Base-by-base conservation (phyloP, 768 basidiomycete species). In the Hericium alpestre region DNA sequence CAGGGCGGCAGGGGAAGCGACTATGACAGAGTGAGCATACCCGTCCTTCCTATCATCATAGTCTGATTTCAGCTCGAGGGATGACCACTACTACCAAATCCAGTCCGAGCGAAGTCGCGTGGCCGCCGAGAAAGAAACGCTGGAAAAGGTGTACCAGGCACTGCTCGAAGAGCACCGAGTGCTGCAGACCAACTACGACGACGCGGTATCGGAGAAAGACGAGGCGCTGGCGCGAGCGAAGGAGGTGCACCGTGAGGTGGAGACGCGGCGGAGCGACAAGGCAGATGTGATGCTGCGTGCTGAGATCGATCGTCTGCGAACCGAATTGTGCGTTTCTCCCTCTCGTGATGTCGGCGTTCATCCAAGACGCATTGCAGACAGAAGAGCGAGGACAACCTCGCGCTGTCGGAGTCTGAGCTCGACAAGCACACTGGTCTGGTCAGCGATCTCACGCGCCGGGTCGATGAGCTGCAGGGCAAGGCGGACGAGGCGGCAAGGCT, bases 361-460 rank as follows among this genome's bases (percentile, higher is more conserved):
- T 47, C 72, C 68, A 53, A 55, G 61, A 61, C 60, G 65, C 65
- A 68, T 70, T 66, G 56, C 65, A 94, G 93, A 63, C 88, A 90
- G 73, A 95, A 90, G 78, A 93, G 90, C 65, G 94, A 96, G 72
- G 93, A 97, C 58, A 89, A 89, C 65, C 77, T 97, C 16, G 86
- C 83, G 16, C 77, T 87, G 67, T 77, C 87, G 2, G 93, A 96
- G 67, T 76, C 81, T 0, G 90, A 91, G 59, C 75, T 95, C 2
- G 92, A 94, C 63, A 91, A 85, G 65, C 87, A 90, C 61, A 84
- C 80, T 0, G 71, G 65, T 40, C 58, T 84, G 3, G 79, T 89
- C 7, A 76, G 80, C 1, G 93, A 92, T 22, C 72, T 95, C 61
- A 88, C 83, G 3, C 80, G 80, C 63, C 88, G 83, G 66, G 80